phyloP scores from a whole-genome alignment of 495 filamentous ascomycete genomes.

The Aspergillus conjunctus region DNA sequence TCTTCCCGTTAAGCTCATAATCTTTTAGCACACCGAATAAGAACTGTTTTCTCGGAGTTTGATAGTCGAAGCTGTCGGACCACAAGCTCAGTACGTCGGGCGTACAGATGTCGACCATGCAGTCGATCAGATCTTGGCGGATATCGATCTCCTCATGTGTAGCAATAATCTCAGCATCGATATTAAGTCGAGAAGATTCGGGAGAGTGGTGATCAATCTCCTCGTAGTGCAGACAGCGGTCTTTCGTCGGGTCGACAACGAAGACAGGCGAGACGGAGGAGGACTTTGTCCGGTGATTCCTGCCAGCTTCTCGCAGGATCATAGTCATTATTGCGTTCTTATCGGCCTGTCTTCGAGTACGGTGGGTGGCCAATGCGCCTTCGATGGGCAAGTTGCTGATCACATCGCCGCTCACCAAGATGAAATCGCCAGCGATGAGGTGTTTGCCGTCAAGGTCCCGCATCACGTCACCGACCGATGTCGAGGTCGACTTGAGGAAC shows the following conservation, averaged over 20 bases:
- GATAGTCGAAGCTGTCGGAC: slow-evolving; percentile 98
- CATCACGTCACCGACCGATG: slow-evolving; percentile 93
- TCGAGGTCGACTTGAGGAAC: slow-evolving; percentile 83
- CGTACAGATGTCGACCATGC: slow-evolving; percentile 96
- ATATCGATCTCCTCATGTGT: slow-evolving; percentile 71
- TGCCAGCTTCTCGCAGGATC: slow-evolving; percentile 79
- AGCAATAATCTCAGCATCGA: slow-evolving; percentile 73
- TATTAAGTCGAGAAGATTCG: slow-evolving; percentile 58
- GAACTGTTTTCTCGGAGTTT: slow-evolving; percentile 83
- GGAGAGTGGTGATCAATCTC: slow-evolving; percentile 56
- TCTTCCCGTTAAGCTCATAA: slow-evolving; percentile 94
- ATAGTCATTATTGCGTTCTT: slow-evolving; percentile 99
- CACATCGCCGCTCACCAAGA: slow-evolving; percentile 92
- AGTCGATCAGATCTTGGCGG: slow-evolving; percentile 88
- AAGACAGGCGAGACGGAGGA: slow-evolving; percentile 78
- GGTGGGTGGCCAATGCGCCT: slow-evolving; percentile 73
- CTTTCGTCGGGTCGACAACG: slow-evolving; percentile 75
- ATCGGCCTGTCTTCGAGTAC: slow-evolving; percentile 76
- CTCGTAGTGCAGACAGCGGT: slow-evolving; percentile 91
- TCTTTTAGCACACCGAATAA: slow-evolving; percentile 92
- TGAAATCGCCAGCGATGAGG: slow-evolving; percentile 86
- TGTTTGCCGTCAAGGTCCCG: slow-evolving; percentile 87
- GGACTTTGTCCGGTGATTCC: slow-evolving; percentile 71
- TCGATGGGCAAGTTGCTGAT: slow-evolving; percentile 88
- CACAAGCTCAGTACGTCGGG: slow-evolving; percentile 92